phyloP scores from a whole-genome alignment of 345 rosid species.

The Turnera subulata region DNA sequence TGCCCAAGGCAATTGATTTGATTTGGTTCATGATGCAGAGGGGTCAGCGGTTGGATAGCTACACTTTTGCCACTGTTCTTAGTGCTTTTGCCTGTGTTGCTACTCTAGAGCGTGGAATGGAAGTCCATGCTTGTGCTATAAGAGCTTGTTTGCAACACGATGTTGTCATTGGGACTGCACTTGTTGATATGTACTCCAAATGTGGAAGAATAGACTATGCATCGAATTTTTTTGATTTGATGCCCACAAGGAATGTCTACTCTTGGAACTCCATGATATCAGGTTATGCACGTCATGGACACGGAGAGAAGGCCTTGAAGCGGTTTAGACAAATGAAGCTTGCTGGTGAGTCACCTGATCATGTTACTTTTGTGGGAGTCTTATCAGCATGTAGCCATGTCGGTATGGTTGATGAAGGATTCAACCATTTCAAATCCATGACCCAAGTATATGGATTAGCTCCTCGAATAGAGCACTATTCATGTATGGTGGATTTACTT shows the following conservation, averaged over 20 bases:
- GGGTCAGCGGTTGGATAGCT: conserved; percentile 67
- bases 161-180: conserved; percentile 90
- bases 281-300: conserved; percentile 84
- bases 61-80: conserved; percentile 88
- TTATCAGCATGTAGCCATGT: conserved; percentile 92
- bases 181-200: conserved; percentile 93
- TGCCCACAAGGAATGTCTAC: conserved; percentile 75
- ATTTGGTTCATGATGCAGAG: conserved; percentile 72
- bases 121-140: conserved; percentile 77
- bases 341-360: conserved; percentile 64
- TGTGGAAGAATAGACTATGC: conserved; percentile 94
- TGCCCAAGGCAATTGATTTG: conserved; percentile 75
- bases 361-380: conserved; percentile 89
- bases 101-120: conserved; percentile 88
- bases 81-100: conserved; percentile 95
- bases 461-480: conserved; percentile 75
- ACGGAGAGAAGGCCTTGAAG: conserved; percentile 62
- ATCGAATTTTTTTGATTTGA: conserved; percentile 55
- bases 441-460: conserved; percentile 43
- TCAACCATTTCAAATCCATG: conserved; percentile 67
- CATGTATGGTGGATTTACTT: conserved; percentile 88
- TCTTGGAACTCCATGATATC: conserved; percentile 97
- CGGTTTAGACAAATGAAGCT: conserved; percentile 63
- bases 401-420: conserved; percentile 78
- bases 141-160: conserved; percentile 75